phyloP scores from a whole-genome alignment of 164 flowering plant genomes.

The Magnolia changhungtana region DNA sequence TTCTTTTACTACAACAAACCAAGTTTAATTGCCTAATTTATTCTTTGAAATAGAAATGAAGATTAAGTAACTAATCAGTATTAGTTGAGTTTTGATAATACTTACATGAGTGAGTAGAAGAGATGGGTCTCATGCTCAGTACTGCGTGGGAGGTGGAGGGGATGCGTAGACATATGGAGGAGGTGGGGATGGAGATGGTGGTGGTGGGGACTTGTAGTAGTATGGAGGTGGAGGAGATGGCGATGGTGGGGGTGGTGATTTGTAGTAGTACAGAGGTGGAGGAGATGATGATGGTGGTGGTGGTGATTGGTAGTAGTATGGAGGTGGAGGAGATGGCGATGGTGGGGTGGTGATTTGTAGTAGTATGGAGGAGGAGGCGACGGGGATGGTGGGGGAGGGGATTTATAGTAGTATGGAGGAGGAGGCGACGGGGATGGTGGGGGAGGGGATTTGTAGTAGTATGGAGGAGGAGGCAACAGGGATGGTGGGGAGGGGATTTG shows the following conservation, averaged over 20 bases:
- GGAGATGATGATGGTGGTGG: conserved; percentile 16
- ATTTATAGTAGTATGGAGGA: too few species aligned
- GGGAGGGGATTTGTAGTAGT: conserved; percentile 25
- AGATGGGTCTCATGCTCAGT: conserved; percentile 12
- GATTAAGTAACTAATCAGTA: not conserved
- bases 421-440: conserved; percentile 14
- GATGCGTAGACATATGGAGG: conserved; percentile 29
- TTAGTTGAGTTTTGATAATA: not conserved
- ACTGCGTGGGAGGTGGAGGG: conserved; percentile 29
- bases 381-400: too few species aligned
- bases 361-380: conserved; percentile 19
- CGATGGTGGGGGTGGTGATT: conserved; percentile 25
- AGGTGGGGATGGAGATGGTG: conserved; percentile 26
- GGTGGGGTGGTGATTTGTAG: conserved; percentile 25
- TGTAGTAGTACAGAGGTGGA: conserved; percentile 15
- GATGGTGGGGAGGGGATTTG: conserved; percentile 29
- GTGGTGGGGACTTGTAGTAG: conserved; percentile 28
- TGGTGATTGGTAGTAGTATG: conserved; percentile 2
- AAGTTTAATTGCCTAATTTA: too few species aligned
- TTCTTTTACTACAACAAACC: too few species aligned
- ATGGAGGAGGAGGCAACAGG: not conserved
- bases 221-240: conserved; percentile 23
- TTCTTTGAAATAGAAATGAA: not conserved
- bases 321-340: conserved; percentile 5
- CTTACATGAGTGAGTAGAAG: conserved; percentile 16